Conservation (phyloP, 768 basidiomycete genomes). For the Mycena vitilis region DNA sequence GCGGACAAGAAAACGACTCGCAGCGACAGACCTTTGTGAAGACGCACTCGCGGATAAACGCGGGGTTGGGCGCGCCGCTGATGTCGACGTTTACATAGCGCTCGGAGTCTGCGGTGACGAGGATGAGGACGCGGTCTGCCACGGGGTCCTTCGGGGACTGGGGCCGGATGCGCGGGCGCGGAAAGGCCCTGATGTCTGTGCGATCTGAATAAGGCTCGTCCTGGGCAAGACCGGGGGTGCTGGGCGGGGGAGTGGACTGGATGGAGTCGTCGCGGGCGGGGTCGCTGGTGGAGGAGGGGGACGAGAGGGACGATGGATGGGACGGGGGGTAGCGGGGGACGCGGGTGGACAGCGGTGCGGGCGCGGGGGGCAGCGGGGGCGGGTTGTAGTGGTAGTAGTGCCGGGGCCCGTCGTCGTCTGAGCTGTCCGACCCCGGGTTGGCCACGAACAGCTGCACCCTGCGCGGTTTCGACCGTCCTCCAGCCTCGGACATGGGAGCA, state of each 20-base stretch:
- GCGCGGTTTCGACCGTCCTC: conserved; percentile 51
- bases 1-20: conserved; percentile 1
- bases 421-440: conserved; percentile 68
- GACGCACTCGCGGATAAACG: conserved; percentile 82
- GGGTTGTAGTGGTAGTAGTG: conserved; percentile 48
- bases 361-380: conserved; percentile 50
- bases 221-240: conserved; percentile 64
- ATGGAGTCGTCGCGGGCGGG: conserved; percentile 70
- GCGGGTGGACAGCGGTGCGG: conserved; percentile 40
- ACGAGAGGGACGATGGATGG: conserved; percentile 68
- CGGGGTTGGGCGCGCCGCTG: conserved; percentile 70
- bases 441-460: conserved; percentile 64
- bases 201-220: conserved; percentile 45
- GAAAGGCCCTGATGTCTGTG: conserved; percentile 32
- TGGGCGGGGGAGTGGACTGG: conserved; percentile 79
- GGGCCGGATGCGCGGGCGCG: conserved; percentile 14
- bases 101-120: conserved; percentile 84
- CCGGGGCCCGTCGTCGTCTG: conserved; percentile 43
- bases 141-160: conserved; percentile 55
- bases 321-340: conserved; percentile 51
- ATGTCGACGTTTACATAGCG: conserved; percentile 80
- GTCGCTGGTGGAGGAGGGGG: conserved; percentile 77
- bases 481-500: conserved; percentile 70
- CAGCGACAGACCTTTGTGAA: conserved; percentile 71
- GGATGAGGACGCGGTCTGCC: conserved; percentile 61